These are phyloP conservation scores for Monascus purpureus DNA, from an alignment of 495 filamentous ascomycete genomes.

Conservation along the genomic window DNA sequence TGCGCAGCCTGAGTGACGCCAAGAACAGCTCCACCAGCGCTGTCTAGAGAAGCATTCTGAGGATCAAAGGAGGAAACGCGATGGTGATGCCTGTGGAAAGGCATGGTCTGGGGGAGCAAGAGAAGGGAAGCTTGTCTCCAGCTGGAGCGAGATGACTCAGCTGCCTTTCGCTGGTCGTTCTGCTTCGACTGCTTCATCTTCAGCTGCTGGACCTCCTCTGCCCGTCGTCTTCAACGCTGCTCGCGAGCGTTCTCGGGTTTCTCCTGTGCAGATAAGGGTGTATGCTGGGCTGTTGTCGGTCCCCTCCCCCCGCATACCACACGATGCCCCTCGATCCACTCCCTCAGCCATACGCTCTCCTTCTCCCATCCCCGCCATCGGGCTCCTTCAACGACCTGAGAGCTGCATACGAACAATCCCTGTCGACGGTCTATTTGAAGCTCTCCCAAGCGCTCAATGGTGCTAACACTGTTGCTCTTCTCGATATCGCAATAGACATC, in stretches of 20 bases:
- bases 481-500: constrained; percentile 33
- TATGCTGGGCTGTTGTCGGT: too few relatives aligned
- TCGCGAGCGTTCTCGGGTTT: too few relatives aligned
- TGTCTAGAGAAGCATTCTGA: constrained; percentile 9
- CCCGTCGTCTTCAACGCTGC: too few relatives aligned
- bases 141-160: background rate
- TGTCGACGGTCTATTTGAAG: constrained; percentile 20
- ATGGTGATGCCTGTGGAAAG: constrained; percentile 1
- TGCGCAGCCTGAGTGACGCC: constrained; percentile 26
- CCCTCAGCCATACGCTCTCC: constrained; percentile 16
- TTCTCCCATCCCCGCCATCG: constrained; percentile 34
- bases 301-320: constrained; percentile 2
- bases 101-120: constrained; percentile 1
- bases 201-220: too few relatives aligned
- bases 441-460: constrained; percentile 15
- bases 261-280: too few relatives aligned
- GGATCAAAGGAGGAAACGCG: constrained; percentile 2
- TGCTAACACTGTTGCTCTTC: constrained; percentile 14
- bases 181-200: background rate
- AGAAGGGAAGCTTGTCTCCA: background rate
- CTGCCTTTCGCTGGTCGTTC: background rate
- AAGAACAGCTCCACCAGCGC: constrained; percentile 1
- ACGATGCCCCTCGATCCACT: constrained; percentile 14
- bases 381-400: constrained; percentile 24
- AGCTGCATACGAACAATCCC: constrained; percentile 23